phyloP scores from a whole-genome alignment of 345 rosid genomes.

The Sonneratia caseolaris region DNA sequence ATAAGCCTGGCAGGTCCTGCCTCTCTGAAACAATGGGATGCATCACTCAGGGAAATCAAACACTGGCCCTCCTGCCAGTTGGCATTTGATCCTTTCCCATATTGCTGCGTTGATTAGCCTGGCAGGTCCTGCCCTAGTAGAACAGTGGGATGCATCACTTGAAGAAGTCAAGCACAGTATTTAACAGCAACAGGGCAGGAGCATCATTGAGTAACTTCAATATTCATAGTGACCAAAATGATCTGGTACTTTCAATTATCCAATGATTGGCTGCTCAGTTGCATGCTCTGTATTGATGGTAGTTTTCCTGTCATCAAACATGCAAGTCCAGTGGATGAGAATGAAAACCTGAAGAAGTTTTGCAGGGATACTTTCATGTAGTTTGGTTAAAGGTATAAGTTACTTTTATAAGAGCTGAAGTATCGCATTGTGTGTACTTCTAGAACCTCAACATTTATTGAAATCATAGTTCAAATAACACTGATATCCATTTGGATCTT shows the following conservation, averaged over 20 bases:
- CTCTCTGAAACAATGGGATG: not conserved
- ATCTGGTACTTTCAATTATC: constrained; percentile 17
- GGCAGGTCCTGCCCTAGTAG: too few relatives aligned
- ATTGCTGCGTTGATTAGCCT: too few relatives aligned
- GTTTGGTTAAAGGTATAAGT: constrained; percentile 54
- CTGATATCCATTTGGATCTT: constrained; percentile 36
- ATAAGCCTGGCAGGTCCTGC: constrained; percentile 32
- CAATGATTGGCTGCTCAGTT: constrained; percentile 35
- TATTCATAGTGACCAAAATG: constrained; percentile 16
- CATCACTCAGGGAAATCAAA: not conserved
- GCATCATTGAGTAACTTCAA: not conserved
- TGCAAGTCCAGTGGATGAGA: constrained; percentile 23
- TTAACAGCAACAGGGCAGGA: not conserved
- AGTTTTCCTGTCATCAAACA: not conserved
- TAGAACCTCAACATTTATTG: constrained; percentile 56
- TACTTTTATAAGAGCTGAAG: constrained; percentile 54
- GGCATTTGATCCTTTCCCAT: too few relatives aligned
- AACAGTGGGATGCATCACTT: too few relatives aligned
- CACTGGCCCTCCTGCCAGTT: not conserved
- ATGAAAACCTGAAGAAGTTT: constrained; percentile 52
- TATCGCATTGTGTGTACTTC: constrained; percentile 66
- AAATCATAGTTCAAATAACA: constrained; percentile 58
- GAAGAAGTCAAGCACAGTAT: not conserved
- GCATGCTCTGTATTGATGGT: constrained; percentile 42
- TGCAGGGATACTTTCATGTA: constrained; percentile 58